Base-by-base conservation (phyloP, 352 stramenopile species). In the Halophytophthora batemanensis region DNA sequence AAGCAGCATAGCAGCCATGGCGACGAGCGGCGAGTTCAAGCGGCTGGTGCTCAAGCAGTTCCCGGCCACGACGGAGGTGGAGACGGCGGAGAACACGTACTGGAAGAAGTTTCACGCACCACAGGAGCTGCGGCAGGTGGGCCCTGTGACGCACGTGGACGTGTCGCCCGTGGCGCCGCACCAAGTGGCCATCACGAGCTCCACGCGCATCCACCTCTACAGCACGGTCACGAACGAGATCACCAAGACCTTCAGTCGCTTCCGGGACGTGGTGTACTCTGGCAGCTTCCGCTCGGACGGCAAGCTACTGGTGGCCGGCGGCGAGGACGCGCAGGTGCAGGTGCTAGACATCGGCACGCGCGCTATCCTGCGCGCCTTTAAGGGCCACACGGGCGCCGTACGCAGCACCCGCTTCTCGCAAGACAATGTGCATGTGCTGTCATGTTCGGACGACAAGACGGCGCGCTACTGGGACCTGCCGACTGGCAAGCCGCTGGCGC, bases 371-470 rank as follows among this genome's bases (percentile, higher is more conserved):
- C 82, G 90, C 11, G 77, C 78, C 17, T 90, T 97, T 51, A 88
- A 93, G 45, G 86, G 84, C 29, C 90, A 97, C 77, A 80, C 72
- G 10, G 70, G 60, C 2, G 76, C 90, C 0, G 80, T 95, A 41
- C 87, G 74, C 49, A 79, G 70, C 52, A 90, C 82, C 31, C 69
- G 75, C 33, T 97, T 94, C 62, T 85, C 83, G 18, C 69, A 56
- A 34, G 83, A 93, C 55, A 91, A 92, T 40, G 71, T 90, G 22
- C 80, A 95, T 64, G 81, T 97, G 55, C 59, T 97, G 11, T 95
- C 87, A 46, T 92, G 78, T 25, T 94, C 85, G 15, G 87, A 97
- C 63, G 90, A 97, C 64, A 94, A 95, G 66, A 94, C 83, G 21
- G 77, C 85, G 40, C 77, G 77, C 4, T 87, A 90, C 60, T 96